Conservation (phyloP, 495 filamentous ascomycete genomes). For the Penicillium alfredii region DNA sequence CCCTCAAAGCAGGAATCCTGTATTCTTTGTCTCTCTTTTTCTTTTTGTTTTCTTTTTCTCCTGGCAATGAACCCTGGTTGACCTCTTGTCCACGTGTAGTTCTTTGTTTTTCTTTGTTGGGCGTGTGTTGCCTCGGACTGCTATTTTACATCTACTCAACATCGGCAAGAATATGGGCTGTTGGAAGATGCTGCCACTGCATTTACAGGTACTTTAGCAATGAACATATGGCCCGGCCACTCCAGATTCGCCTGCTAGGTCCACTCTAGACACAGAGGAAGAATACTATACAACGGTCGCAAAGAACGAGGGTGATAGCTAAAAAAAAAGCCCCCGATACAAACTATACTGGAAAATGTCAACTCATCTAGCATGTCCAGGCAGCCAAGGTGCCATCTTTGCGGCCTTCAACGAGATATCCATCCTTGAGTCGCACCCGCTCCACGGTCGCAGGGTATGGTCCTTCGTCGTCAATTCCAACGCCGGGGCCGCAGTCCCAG, state of each 20-base stretch:
- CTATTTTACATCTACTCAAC: background rate
- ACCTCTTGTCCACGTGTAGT: too few species aligned
- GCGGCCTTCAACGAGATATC: conserved; percentile 87
- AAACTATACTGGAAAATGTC: background rate
- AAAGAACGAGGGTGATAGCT: conserved; percentile 6
- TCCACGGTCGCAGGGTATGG: conserved; percentile 67
- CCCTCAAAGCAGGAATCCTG: too few species aligned
- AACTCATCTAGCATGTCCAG: conserved; percentile 67
- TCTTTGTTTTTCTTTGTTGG: conserved; percentile 1
- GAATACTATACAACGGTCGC: conserved; percentile 26
- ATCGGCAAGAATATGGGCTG: background rate
- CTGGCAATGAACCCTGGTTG: too few species aligned
- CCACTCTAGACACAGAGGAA: conserved; percentile 17
- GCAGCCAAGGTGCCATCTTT: conserved; percentile 84
- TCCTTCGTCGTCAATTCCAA: conserved; percentile 54
- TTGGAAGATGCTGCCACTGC: too few species aligned
- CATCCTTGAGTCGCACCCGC: conserved; percentile 84
- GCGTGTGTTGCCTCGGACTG: conserved; percentile 7
- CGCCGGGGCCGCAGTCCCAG: conserved; percentile 92
- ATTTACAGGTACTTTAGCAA: conserved; percentile 10
- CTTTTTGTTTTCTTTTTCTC: background rate
- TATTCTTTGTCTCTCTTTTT: too few species aligned
- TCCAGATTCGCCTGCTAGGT: conserved; percentile 12
- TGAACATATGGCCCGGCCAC: conserved; percentile 12
- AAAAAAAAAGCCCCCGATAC: conserved; percentile 2